Conservation (phyloP, 169 alveolate species). For the Plasmodium inui region DNA sequence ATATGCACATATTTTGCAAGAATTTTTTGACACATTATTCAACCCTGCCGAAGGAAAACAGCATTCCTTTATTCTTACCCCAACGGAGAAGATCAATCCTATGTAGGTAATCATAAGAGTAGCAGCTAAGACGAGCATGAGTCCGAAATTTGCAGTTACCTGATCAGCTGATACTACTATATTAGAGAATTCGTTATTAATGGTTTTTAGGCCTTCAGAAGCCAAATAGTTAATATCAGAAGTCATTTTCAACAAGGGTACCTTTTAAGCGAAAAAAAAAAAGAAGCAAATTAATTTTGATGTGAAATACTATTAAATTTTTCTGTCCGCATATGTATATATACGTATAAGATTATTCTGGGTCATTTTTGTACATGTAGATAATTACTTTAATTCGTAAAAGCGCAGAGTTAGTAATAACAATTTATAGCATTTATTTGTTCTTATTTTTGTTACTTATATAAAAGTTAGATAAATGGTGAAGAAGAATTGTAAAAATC, state of each 20-base stretch:
- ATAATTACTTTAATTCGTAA: background rate
- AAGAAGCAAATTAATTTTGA: background rate
- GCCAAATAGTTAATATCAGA: background rate
- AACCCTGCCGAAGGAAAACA: background rate
- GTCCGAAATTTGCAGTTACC: background rate
- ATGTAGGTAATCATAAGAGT: slow-evolving; percentile 2
- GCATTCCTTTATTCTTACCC: background rate
- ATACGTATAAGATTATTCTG: background rate
- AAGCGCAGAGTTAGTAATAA: background rate
- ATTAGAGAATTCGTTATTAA: background rate
- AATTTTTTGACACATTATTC: background rate
- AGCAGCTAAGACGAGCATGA: background rate
- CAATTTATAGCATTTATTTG: background rate
- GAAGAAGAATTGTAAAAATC: background rate
- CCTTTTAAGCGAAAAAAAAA: background rate
- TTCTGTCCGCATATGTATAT: background rate
- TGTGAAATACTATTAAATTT: slow-evolving; percentile 1
- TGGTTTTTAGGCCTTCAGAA: background rate
- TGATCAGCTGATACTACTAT: background rate
- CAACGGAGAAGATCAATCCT: slow-evolving; percentile 4
- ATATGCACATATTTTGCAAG: background rate
- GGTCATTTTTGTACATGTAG: background rate
- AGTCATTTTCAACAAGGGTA: slow-evolving; percentile 15
- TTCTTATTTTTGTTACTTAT: background rate
- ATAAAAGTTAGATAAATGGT: background rate